Conservation (phyloP, 2,329 filamentous ascomycete genomes). For the Chrysoporthe austroafricana region DNA sequence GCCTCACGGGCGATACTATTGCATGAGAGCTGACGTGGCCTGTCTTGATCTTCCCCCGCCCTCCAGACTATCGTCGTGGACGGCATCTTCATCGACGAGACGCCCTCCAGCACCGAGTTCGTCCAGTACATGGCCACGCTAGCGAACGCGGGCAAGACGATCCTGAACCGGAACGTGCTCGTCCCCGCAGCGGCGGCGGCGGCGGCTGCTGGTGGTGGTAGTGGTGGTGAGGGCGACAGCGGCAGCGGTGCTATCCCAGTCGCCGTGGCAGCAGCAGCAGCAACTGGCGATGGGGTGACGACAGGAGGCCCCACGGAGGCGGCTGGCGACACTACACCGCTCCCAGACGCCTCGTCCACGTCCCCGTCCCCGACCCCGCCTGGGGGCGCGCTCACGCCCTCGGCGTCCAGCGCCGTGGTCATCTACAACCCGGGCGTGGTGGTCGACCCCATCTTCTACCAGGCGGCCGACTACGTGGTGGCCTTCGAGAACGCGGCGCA, state of each 20-base stretch:
- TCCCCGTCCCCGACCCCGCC: background rate
- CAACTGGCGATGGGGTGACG: background rate
- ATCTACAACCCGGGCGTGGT: slow-evolving; percentile 52
- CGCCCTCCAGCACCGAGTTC: slow-evolving; percentile 37
- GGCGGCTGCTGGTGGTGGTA: background rate
- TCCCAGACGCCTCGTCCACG: slow-evolving; percentile 2
- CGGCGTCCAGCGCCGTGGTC: slow-evolving; percentile 30
- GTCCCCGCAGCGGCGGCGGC: background rate
- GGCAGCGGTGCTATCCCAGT: slow-evolving; percentile 8
- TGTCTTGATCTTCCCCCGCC: background rate
- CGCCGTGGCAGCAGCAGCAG: slow-evolving; percentile 3
- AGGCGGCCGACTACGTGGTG: slow-evolving; percentile 47
- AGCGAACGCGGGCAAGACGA: slow-evolving; percentile 26
- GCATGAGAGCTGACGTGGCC: background rate
- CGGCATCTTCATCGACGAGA: slow-evolving; percentile 55
- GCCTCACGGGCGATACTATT: background rate
- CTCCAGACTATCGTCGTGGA: slow-evolving; percentile 42
- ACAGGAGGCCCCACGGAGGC: too few relatives aligned
- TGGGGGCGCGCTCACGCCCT: slow-evolving; percentile 20
- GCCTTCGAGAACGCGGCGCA: slow-evolving; percentile 44
- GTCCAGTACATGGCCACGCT: slow-evolving; percentile 34
- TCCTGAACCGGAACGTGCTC: slow-evolving; percentile 24
- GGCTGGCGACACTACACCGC: too few relatives aligned
- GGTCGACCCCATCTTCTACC: slow-evolving; percentile 44
- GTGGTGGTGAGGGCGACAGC: slow-evolving; percentile 17